Percentiles rank a stretch among this genome's conserved stretches.
Conservation (phyloP, 768 basidiomycete genomes). For the Pulveroboletus sp. region DNA sequence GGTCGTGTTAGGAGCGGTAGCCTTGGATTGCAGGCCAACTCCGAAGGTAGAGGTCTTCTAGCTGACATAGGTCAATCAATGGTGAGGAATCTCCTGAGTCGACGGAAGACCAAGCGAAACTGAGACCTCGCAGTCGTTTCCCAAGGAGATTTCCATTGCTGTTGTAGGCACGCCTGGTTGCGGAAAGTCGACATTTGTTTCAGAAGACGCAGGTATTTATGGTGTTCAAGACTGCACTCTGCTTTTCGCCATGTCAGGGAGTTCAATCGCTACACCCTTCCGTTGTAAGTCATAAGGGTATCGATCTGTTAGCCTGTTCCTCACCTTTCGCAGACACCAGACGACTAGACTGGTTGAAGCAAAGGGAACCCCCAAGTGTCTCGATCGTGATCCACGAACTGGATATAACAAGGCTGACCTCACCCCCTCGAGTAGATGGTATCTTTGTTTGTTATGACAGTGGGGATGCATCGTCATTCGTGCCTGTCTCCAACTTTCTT, state of each 20-base stretch:
- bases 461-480: conserved; percentile 56
- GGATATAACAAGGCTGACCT: conserved; percentile 52
- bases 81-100: conserved; percentile 19
- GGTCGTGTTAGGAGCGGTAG: conserved; percentile 62
- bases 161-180: conserved; percentile 76
- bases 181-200: conserved; percentile 83
- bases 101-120: not conserved
- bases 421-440: conserved; percentile 63
- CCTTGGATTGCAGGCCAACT: conserved; percentile 42
- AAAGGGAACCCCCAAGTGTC: conserved; percentile 40
- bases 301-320: conserved; percentile 2
- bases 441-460: conserved; percentile 86
- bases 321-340: conserved; percentile 35
- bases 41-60: conserved; percentile 14
- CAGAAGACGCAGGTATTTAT: conserved; percentile 67
- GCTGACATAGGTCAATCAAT: conserved; percentile 19
- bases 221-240: conserved; percentile 43
- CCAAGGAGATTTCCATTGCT: conserved; percentile 53
- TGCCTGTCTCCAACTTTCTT: conserved; percentile 61
- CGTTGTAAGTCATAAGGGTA: conserved; percentile 34
- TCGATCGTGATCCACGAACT: conserved; percentile 54
- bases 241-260: conserved; percentile 32
- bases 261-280: conserved; percentile 34
- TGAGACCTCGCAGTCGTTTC: conserved; percentile 21
- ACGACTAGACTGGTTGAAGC: conserved; percentile 31